These are phyloP conservation scores for Bauhinia variegata DNA, from an alignment of 306 rosid genomes.

Conservation along the genomic window DNA sequence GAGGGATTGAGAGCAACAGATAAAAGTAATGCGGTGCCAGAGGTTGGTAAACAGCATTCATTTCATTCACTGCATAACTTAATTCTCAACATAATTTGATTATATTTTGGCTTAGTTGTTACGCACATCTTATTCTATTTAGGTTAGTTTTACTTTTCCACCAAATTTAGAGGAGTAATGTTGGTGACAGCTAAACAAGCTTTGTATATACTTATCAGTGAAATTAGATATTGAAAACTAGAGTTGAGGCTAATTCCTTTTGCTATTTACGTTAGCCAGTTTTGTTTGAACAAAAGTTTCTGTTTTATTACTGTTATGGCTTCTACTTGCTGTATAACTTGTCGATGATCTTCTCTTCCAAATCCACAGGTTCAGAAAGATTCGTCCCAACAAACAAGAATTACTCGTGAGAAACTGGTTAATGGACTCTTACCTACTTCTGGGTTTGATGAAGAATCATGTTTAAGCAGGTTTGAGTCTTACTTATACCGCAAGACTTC, in stretches of 20 bases:
- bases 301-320: background rate
- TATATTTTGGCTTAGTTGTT: background rate
- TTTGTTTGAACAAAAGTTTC: background rate
- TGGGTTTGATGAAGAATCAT: constrained; percentile 43
- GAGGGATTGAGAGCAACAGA: background rate
- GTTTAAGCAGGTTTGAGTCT: constrained; percentile 54
- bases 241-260: too few relatives aligned
- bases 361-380: background rate
- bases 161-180: too few relatives aligned
- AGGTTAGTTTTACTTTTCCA: too few relatives aligned
- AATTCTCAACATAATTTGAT: background rate
- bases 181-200: too few relatives aligned
- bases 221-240: too few relatives aligned
- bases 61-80: background rate
- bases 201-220: too few relatives aligned
- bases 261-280: background rate
- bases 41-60: background rate
- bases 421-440: constrained; percentile 37
- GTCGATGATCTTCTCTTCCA: background rate
- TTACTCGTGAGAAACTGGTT: constrained; percentile 36
- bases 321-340: background rate
- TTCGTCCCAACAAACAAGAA: background rate
- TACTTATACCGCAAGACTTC: constrained; percentile 34
- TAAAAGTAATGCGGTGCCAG: background rate
- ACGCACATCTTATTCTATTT: too few relatives aligned